Evolutionary conservation across 1,139 yeast genomes (phyloP), one percentile per base, ranked within the genome.

Genomic region (Yamadazyma epiphylla): DNA sequence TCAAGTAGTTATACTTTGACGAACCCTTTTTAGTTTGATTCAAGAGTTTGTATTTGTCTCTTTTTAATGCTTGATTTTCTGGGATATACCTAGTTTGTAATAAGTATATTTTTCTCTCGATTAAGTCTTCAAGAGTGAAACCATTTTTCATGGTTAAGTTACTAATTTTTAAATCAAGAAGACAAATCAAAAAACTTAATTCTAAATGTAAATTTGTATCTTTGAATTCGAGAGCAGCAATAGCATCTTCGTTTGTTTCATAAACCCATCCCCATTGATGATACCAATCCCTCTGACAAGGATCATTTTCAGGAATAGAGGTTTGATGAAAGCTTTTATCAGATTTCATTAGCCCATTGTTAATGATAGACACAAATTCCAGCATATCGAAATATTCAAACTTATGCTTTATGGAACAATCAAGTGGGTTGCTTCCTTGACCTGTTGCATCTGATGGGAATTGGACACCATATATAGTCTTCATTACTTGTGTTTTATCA

Each of bases 261-360:
- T 43, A 45, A 5, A 38, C 43, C 26, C 32, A 38, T 1, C 49
- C 49, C 43, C 45, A 45, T 27, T 26, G 26, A 27, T 39, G 42
- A 25, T 28, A 45, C 49, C 49, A 45, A 8, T 43, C 43, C 1
- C 13, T 22, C 13, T 19, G 30, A 4, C 35, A 30, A 5, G n/a
- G 5, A 23, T 31, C 38, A 25, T 30, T 16, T n/a, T 26, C 7
- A 10, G 20, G 25, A 13, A 21, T 5, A 2, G 6, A 5, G 2
- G 27, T n/a, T 8, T 12, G 9, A 14, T 5, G 12, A 26, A 36
- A 43, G 20, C 40, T 38, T 5, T 25, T 28, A 5, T 19, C 11
- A 16, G 25, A 14, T 9, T 43, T 33, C n/a, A 35, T 39, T n/a
- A n/a, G n/a, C 6, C 44, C 43, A 21, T 27, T 22, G 9, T 39